Conservation (phyloP, 192 early-diverging fungal species). For the Thoreauomyces humboldtii region DNA sequence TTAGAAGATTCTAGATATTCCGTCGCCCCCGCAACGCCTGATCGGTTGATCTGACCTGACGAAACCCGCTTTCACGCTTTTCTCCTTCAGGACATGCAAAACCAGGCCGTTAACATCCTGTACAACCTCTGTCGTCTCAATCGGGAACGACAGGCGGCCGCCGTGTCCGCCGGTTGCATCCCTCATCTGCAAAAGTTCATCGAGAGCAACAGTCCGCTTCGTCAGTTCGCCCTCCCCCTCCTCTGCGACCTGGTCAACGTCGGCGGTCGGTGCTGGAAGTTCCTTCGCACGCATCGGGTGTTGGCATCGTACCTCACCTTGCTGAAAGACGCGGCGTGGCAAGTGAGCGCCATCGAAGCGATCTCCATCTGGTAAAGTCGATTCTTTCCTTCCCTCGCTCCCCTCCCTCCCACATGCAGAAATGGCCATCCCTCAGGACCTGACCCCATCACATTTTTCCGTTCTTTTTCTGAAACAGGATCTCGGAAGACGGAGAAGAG, state of each 20-base stretch:
- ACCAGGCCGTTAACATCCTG: conserved; percentile 57
- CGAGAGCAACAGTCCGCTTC: conserved; percentile 44
- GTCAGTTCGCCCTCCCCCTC: conserved; percentile 62
- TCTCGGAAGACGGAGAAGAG: neutral
- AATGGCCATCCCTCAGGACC: too few species aligned
- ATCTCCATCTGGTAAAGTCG: conserved; percentile 56
- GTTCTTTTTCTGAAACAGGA: too few species aligned
- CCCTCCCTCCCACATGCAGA: too few species aligned
- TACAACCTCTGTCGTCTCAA: conserved; percentile 63
- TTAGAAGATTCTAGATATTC: too few species aligned
- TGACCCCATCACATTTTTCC: too few species aligned
- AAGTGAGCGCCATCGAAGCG: conserved; percentile 60
- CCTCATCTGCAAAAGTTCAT: conserved; percentile 53
- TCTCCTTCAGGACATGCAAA: conserved; percentile 47
- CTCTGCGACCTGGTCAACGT: conserved; percentile 61
- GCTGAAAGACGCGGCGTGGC: conserved; percentile 56
- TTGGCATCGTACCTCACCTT: conserved; percentile 47
- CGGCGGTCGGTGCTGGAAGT: conserved; percentile 41
- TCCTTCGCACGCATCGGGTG: conserved; percentile 45
- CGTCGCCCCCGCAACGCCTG: too few species aligned
- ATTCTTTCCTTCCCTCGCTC: too few species aligned
- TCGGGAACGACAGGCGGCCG: conserved; percentile 53
- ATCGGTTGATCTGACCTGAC: too few species aligned
- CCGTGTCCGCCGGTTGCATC: conserved; percentile 55
- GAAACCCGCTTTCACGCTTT: too few species aligned